Evolutionary conservation across 441 rosid species (phyloP), one percentile per base, ranked within the genome.

Genomic region (Erodium moschatum): DNA sequence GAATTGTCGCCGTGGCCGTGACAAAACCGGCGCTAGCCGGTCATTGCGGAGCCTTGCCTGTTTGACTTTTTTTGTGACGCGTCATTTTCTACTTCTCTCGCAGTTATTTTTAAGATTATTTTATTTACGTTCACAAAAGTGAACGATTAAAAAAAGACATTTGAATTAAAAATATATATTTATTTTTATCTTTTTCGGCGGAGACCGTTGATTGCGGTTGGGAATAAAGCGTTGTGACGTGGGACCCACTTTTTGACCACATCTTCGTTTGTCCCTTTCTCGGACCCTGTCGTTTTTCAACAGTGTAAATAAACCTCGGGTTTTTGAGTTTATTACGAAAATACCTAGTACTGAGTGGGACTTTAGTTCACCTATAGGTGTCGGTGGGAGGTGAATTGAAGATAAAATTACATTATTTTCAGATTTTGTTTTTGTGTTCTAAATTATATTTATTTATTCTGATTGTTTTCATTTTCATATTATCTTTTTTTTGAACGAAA

Each of bases 151-250:
- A 74, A 16, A 52, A 67, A 44, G 56, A 78, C 15, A 46, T 10
- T 46, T 46, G n/a, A 46, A 46, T 46, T 46, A 78, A 65, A 58
- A 29, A 42, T 68, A 27, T n/a, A 42, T 24, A 12, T 0, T 52
- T 13, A 10, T 64, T 58, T 69, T 73, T 62, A 72, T 75, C 78
- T 50, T 78, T 82, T 82, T 80, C 83, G 86, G 87, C 85, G 86
- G 81, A 75, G 84, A 72, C 97, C 96, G 98, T 89, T 87, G 90
- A 92, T 90, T 92, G 97, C 92, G 97, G 94, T 87, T 90, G 89
- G 86, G 83, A 85, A 86, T 79, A 81, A 82, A 84, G 89, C 80
- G 66, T 69, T 70, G 83, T 81, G 88, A 80, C 85, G 73, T 52
- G 77, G 82, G 83, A 67, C 78, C 71, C 56, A 1, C 66, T 63